Base-by-base conservation (phyloP, 768 basidiomycete species). In the Rhizopogon roseolus region DNA sequence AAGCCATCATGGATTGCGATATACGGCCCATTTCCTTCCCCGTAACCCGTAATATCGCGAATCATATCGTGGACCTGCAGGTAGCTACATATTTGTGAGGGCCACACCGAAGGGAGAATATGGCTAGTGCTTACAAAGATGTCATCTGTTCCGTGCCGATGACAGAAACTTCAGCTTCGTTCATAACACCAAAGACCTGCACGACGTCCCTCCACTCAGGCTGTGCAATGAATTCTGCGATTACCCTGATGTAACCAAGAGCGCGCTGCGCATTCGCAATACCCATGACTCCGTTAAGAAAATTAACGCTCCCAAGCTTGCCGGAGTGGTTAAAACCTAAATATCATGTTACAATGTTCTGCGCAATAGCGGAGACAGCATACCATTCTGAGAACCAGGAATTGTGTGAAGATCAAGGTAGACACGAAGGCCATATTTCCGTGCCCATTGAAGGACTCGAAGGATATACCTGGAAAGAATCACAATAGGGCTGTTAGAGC, bases 381-480 rank as follows among this genome's bases (percentile, higher is more conserved):
- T 55, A 76, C 86, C 89, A 66, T 89, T 90, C 62, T 90, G 89
- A 44, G 81, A 83, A 39, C 93, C 92, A 37, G 92, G 91, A 25
- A 85, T 75, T 6, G 88, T 78, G 65, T 91, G 89, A 36, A 92
- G 69, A 71, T 95, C 93, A 13, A 95, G 72, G 62, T 82, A 81
- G 52, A 95, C 81, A 25, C 93, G 79, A n/a, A 95, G 60, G 1
- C 93, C 93, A 66, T 95, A 95, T 69, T 97, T 95, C 49, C 93
- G 77, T 13, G 84, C 85, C 93, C 93, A 97, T 3, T 75, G 77
- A 36, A 95, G 72, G 19, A 87, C 78, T 44, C 82, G 82, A 17
- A 91, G 70, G 67, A 90, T 82, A 70, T 93, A 93, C 57, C 82
- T 85, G 58, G 37, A 14, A 28, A 8, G 37, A n/a, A 38, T 50